Conservation (phyloP, 805 yeast species). For the Isabelozyma pseudorhagii region DNA sequence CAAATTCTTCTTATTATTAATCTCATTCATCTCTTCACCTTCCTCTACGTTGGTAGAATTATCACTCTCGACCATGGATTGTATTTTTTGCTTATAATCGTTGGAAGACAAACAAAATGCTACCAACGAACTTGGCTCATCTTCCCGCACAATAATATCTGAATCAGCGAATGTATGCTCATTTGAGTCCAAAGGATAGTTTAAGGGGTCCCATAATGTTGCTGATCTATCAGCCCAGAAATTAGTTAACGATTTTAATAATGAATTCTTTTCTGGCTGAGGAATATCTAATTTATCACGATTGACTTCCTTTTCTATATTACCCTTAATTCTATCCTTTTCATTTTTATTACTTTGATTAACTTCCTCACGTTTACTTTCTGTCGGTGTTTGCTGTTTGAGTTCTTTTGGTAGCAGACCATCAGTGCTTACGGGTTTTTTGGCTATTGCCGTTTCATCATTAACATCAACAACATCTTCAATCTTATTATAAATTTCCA, state of each 20-base stretch:
- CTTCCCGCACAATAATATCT: conserved; percentile 90
- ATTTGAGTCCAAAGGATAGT: conserved; percentile 71
- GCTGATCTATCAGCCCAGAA: conserved; percentile 99
- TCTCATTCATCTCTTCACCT: conserved; percentile 17
- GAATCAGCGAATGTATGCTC: conserved; percentile 95
- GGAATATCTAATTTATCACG: conserved; percentile 25
- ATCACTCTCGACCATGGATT: conserved; percentile 19
- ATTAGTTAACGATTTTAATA: conserved; percentile 78
- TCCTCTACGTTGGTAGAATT: conserved; percentile 7
- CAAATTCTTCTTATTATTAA: conserved; percentile 28
- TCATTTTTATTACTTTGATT: conserved; percentile 1
- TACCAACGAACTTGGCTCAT: conserved; percentile 91
- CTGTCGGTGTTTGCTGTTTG: neutral
- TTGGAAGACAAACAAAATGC: conserved; percentile 87
- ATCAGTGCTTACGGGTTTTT: neutral
- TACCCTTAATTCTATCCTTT: neutral
- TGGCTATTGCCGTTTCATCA: conserved; percentile 7
- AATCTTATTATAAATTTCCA: conserved; percentile 84
- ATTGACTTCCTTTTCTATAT: conserved; percentile 3
- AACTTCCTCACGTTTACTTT: neutral
- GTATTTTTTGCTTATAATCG: conserved; percentile 71
- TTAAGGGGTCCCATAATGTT: conserved; percentile 88
- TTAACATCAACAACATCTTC: conserved; percentile 76
- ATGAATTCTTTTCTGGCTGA: conserved; percentile 64
- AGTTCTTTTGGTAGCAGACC: neutral